Evolutionary conservation across 192 early-diverging fungal species (phyloP), one percentile per base, ranked within the genome.

Genomic region (Endogone sp.): DNA sequence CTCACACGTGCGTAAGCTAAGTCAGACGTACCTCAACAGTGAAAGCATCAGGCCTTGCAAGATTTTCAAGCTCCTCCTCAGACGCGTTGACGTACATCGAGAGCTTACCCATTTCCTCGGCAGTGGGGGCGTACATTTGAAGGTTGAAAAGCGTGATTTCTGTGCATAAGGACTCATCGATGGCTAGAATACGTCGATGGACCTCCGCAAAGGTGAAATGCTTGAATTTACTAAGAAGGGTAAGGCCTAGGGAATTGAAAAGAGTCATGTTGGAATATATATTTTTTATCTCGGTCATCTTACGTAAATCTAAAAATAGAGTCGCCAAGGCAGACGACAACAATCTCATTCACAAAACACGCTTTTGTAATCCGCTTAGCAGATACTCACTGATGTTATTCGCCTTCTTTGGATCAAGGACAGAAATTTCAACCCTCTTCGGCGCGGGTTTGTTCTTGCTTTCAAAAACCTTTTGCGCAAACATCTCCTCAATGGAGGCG

Each of bases 31-130:
- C 81, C 77, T 87, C 90, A 20, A 88, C 75, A 73, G 88, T 90
- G 77, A 94, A 94, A 13, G 75, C 80, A 27, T 94, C 92, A 3
- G 92, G 81, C 3, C 81, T 73, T 11, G 88, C 86, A 44, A 93
- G 75, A n/a, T 77, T 81, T 27, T 74, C 85, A 71, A 84, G 78
- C 71, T 77, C 82, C 74, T 84, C 83, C 4, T 89, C 88, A 3
- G 86, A 71, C 4, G 85, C 87, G 63, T 86, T 84, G 23, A 71
- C 69, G 76, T 89, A 92, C 20, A 88, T 87, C 13, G 88, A 81
- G n/a, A 94, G 66, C 62, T 89, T 82, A 21, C 92, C 92, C 71
- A 86, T 79, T 67, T 93, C 92, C 67, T 91, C 90, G 8, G 92
- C 78, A 0, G 89, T 92, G 6, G 91, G 91, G 54, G 88, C 83